A percentile compares a stretch with the other conserved stretches of the same genome.
These are phyloP conservation scores for Samsoniella hepiali DNA, from an alignment of 2,329 filamentous ascomycete genomes.

Conservation along the genomic window DNA sequence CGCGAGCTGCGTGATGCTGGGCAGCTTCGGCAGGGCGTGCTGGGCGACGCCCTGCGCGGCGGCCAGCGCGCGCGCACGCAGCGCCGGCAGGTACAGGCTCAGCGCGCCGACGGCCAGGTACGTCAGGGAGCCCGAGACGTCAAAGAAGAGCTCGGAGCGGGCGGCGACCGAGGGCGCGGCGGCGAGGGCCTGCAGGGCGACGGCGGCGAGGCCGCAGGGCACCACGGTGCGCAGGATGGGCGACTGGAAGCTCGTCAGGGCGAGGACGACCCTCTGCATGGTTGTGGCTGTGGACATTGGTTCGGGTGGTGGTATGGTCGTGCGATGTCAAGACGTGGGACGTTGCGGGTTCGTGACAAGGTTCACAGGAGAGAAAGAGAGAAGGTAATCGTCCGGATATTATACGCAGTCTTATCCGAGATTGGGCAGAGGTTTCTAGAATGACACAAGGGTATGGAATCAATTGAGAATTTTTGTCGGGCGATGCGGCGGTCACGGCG, in stretches of 20 bases:
- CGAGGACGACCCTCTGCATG: slow-evolving; percentile 42
- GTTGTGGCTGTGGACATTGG: slow-evolving; percentile 2
- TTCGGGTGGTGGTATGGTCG: not conserved
- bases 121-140: slow-evolving; percentile 63
- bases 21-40: slow-evolving; percentile 37
- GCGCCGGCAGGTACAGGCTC: slow-evolving; percentile 57
- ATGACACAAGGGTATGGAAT: not conserved
- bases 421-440: too few species aligned
- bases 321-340: not conserved
- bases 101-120: slow-evolving; percentile 63
- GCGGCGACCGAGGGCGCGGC: slow-evolving; percentile 59
- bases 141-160: slow-evolving; percentile 65
- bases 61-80: slow-evolving; percentile 52
- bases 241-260: slow-evolving; percentile 57
- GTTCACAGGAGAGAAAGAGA: not conserved
- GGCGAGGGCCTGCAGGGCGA: slow-evolving; percentile 59
- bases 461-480: not conserved
- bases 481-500: not conserved
- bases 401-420: too few species aligned
- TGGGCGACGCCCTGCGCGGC: slow-evolving; percentile 31
- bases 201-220: slow-evolving; percentile 59
- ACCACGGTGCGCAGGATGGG: slow-evolving; percentile 62
- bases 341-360: not conserved
- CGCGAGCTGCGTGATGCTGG: slow-evolving; percentile 38
- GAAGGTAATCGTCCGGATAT: too few species aligned